Conservation (phyloP, 1,284 basidiomycete species). For the Sanghuangporus baumii region DNA sequence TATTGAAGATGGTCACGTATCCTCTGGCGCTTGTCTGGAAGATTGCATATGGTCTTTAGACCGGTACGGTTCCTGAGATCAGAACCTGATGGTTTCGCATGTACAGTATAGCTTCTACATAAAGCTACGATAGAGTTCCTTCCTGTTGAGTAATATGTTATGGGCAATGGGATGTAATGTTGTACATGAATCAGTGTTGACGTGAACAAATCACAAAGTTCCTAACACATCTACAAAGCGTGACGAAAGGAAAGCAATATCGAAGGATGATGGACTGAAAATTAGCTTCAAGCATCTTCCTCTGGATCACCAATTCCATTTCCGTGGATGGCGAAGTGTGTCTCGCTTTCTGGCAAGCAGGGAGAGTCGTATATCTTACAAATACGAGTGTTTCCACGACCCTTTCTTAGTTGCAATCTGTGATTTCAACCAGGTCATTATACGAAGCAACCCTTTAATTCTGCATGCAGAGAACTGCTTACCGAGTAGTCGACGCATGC, state of each 20-base stretch:
- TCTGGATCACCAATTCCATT: slow-evolving; percentile 91
- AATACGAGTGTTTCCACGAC: slow-evolving; percentile 86
- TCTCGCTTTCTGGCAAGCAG: slow-evolving; percentile 95
- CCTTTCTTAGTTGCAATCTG: slow-evolving; percentile 90
- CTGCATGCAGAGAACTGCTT: slow-evolving; percentile 17
- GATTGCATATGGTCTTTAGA: slow-evolving; percentile 3
- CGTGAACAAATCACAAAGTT: not conserved
- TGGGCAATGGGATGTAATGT: not conserved
- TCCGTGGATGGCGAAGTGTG: slow-evolving; percentile 87
- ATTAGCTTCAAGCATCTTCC: slow-evolving; percentile 54
- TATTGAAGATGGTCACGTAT: slow-evolving; percentile 6
- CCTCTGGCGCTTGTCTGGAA: slow-evolving; percentile 13
- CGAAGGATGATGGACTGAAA: not conserved
- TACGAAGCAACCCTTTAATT: not conserved
- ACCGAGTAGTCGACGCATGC: slow-evolving; percentile 92
- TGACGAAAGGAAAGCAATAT: not conserved
- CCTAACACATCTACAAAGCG: not conserved
- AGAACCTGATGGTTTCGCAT: not conserved
- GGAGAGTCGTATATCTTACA: slow-evolving; percentile 99
- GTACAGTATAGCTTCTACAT: not conserved
- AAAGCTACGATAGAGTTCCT: not conserved
- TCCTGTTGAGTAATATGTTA: not conserved
- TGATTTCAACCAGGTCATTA: not conserved
- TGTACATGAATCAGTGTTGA: not conserved
- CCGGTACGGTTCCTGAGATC: not conserved